These are phyloP conservation scores for Boletus subparvulus DNA, from an alignment of 768 basidiomycete species.

Conservation along the genomic window DNA sequence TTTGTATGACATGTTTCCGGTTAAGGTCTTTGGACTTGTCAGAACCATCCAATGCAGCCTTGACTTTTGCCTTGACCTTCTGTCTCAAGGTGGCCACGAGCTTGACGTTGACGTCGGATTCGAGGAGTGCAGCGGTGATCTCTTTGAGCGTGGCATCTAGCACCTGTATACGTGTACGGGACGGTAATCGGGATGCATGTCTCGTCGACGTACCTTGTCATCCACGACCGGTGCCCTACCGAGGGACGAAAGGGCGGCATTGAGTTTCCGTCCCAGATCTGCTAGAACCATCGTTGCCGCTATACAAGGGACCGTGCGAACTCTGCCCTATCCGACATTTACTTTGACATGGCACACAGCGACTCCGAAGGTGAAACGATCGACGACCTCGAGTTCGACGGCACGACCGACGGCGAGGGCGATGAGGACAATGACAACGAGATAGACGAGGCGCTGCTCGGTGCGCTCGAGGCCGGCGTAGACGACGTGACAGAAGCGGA, in stretches of 20 bases:
- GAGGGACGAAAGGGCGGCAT: constrained; percentile 88
- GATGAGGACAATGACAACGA: constrained; percentile 50
- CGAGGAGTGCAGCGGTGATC: constrained; percentile 89
- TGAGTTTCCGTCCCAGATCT: constrained; percentile 92
- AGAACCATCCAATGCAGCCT: constrained; percentile 69
- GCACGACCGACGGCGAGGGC: constrained; percentile 41
- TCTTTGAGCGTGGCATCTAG: constrained; percentile 94
- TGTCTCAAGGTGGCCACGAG: constrained; percentile 83
- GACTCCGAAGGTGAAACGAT: constrained; percentile 65
- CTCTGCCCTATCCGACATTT: background rate
- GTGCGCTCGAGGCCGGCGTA: constrained; percentile 51
- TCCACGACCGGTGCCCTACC: constrained; percentile 85
- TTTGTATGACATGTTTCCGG: constrained; percentile 87
- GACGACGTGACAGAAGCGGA: constrained; percentile 71
- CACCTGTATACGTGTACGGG: constrained; percentile 51
- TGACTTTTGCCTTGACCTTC: constrained; percentile 89
- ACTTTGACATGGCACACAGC: constrained; percentile 45
- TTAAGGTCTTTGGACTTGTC: constrained; percentile 81
- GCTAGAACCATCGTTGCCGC: constrained; percentile 80
- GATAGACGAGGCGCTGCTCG: constrained; percentile 61
- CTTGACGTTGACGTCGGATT: constrained; percentile 98
- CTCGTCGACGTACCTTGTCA: constrained; percentile 65
- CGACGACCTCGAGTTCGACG: constrained; percentile 60
- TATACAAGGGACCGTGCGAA: constrained; percentile 30
- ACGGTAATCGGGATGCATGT: background rate